Evolutionary conservation across 2,329 filamentous ascomycete genomes (phyloP).

Genomic region (Lasiodiplodia citricola): DNA sequence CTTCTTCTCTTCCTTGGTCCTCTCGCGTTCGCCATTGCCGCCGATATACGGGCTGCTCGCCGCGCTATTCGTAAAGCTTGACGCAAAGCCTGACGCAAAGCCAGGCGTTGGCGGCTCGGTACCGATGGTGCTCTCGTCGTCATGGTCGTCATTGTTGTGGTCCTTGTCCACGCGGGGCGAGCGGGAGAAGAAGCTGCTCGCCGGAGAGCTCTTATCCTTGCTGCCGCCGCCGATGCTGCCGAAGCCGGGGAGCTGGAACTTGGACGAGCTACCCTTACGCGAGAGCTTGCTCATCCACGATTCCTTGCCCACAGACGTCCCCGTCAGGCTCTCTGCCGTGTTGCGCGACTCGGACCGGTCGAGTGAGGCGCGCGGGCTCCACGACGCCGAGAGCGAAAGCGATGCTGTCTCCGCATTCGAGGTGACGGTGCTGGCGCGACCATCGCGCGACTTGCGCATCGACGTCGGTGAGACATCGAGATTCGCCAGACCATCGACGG

Average conservation of each 20-base stretch:
- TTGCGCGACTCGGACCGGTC: constrained; percentile 47
- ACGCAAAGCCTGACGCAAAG: constrained; percentile 38
- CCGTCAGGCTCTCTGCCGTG: constrained; percentile 36
- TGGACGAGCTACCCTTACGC: constrained; percentile 53
- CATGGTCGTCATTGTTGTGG: constrained; percentile 43
- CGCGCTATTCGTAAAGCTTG: constrained; percentile 28
- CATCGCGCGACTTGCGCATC: constrained; percentile 24
- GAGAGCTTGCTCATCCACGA: constrained; percentile 57
- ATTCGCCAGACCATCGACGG: background rate
- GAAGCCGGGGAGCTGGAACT: constrained; percentile 47
- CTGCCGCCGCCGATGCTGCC: constrained; percentile 10
- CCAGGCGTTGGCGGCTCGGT: constrained; percentile 33
- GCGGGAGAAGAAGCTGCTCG: constrained; percentile 39
- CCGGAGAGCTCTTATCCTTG: constrained; percentile 23
- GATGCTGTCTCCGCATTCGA: constrained; percentile 10
- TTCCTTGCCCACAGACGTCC: constrained; percentile 46
- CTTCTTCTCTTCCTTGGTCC: constrained; percentile 35
- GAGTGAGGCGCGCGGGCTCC: constrained; percentile 44
- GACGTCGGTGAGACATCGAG: constrained; percentile 30
- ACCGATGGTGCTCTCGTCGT: constrained; percentile 30
- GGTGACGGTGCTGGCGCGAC: constrained; percentile 26
- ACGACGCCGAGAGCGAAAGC: constrained; percentile 33
- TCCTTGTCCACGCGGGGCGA: constrained; percentile 43
- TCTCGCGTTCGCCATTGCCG: constrained; percentile 27
- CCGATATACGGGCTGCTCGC: constrained; percentile 45